Evolutionary conservation across 2,329 filamentous ascomycete genomes (phyloP).

Genomic region (Pseudogymnoascus verrucosus): DNA sequence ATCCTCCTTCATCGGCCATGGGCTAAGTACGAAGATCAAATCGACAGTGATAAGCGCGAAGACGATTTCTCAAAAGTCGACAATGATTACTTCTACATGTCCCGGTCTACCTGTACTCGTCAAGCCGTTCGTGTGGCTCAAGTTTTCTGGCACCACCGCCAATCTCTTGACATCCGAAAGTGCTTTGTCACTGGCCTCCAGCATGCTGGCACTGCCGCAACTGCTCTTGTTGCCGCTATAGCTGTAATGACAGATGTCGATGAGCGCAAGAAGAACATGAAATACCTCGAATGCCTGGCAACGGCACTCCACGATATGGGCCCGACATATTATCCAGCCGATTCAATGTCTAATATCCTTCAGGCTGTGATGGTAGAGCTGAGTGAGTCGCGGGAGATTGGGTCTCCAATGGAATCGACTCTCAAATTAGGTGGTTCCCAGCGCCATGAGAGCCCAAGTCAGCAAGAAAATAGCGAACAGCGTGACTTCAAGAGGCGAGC

Average conservation of each 20-base stretch:
- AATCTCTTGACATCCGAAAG: conserved; percentile 42
- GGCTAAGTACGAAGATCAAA: conserved; percentile 38
- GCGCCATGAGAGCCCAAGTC: too few species aligned
- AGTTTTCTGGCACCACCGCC: conserved; percentile 48
- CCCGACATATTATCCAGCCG: conserved; percentile 44
- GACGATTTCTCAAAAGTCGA: conserved; percentile 25
- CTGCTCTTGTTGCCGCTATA: conserved; percentile 44
- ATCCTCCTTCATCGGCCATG: conserved; percentile 47
- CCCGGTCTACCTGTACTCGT: conserved; percentile 45
- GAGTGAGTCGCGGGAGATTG: conserved; percentile 15
- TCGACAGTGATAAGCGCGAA: conserved; percentile 18
- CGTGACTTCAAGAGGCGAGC: too few species aligned
- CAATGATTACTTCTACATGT: conserved; percentile 37
- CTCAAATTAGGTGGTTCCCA: too few species aligned
- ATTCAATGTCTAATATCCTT: conserved; percentile 44
- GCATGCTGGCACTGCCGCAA: conserved; percentile 46
- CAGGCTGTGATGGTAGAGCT: conserved; percentile 45
- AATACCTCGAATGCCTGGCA: conserved; percentile 46
- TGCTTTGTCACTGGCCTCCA: conserved; percentile 44
- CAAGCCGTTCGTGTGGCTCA: conserved; percentile 45
- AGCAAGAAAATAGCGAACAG: too few species aligned
- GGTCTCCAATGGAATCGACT: too few species aligned
- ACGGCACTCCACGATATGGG: conserved; percentile 45
- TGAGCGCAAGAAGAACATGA: conserved; percentile 34
- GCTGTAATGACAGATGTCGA: conserved; percentile 31